Percentiles rank a stretch among this genome's conserved stretches.
These are phyloP conservation scores for Centrapalus pauciflorus DNA, from an alignment of 129 eudicot genomes.

Conservation along the genomic window DNA sequence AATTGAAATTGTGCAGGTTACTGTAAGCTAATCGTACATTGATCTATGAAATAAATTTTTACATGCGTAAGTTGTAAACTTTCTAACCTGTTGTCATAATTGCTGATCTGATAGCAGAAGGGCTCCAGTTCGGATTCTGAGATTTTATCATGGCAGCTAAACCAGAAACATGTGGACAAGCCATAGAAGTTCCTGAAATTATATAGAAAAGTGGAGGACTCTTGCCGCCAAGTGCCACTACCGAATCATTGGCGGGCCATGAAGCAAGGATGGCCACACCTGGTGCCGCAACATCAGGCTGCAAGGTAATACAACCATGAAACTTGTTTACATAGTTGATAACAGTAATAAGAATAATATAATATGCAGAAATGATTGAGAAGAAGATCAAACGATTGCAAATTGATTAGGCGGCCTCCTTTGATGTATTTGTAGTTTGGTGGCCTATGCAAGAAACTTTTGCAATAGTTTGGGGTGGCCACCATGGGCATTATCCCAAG, in stretches of 20 bases:
- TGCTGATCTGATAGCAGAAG: conserved; percentile 76
- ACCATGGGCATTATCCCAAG: too few relatives aligned
- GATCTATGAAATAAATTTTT: too few relatives aligned
- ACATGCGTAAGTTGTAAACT: not conserved
- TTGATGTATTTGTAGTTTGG: too few relatives aligned
- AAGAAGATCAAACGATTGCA: too few relatives aligned
- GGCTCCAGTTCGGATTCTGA: conserved; percentile 61
- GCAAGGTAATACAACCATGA: conserved; percentile 3
- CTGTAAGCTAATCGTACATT: too few relatives aligned
- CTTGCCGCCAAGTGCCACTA: conserved; percentile 32
- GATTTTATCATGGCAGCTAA: conserved; percentile 63
- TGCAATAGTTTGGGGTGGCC: too few relatives aligned
- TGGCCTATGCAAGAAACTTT: too few relatives aligned
- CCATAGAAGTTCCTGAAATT: conserved; percentile 86
- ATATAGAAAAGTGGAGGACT: conserved; percentile 44
- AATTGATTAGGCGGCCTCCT: too few relatives aligned
- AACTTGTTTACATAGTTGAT: too few relatives aligned
- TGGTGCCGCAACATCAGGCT: conserved; percentile 96
- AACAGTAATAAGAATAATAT: too few relatives aligned
- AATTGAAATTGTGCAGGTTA: too few relatives aligned
- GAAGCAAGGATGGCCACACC: conserved; percentile 87
- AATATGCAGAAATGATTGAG: too few relatives aligned
- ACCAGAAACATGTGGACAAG: conserved; percentile 86
- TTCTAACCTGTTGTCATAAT: conserved; percentile 78
- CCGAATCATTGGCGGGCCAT: conserved; percentile 55